phyloP scores from a whole-genome alignment of 1,284 basidiomycete genomes.

The Sanghuangporus sanghuang region DNA sequence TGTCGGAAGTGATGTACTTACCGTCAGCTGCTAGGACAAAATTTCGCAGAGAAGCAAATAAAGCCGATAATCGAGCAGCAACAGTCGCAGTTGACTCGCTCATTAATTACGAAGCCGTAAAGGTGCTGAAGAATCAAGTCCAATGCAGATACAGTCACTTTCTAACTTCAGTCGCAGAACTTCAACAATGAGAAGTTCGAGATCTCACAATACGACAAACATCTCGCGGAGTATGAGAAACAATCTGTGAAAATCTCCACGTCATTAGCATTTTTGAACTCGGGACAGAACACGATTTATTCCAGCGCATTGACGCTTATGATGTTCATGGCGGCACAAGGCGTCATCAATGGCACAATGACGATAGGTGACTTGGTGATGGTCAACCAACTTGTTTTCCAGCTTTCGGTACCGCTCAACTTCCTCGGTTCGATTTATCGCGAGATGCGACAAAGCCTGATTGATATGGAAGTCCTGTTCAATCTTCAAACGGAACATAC shows the following conservation, averaged over 20 bases:
- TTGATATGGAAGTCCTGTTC: slow-evolving; percentile 97
- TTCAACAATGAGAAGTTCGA: slow-evolving; percentile 98
- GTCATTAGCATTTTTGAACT: slow-evolving; percentile 89
- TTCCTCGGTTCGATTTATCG: slow-evolving; percentile 97
- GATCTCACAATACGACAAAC: slow-evolving; percentile 87
- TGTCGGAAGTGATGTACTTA: not conserved
- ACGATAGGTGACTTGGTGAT: slow-evolving; percentile 97
- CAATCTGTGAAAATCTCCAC: slow-evolving; percentile 94
- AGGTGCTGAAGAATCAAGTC: slow-evolving; percentile 46
- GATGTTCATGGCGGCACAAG: slow-evolving; percentile 96
- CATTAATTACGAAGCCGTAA: slow-evolving; percentile 98
- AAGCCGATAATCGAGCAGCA: slow-evolving; percentile 95
- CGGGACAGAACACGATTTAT: slow-evolving; percentile 96
- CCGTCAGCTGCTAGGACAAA: slow-evolving; percentile 57
- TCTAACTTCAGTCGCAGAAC: slow-evolving; percentile 47
- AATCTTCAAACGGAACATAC: slow-evolving; percentile 85
- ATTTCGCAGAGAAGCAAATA: slow-evolving; percentile 93
- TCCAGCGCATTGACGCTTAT: slow-evolving; percentile 88
- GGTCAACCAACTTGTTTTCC: slow-evolving; percentile 99
- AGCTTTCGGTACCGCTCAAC: slow-evolving; percentile 92
- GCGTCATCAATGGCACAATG: slow-evolving; percentile 92
- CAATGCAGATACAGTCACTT: not conserved
- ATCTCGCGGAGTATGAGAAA: slow-evolving; percentile 85
- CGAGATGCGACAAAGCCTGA: slow-evolving; percentile 89
- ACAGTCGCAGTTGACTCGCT: slow-evolving; percentile 92